Conservation (phyloP, 768 basidiomycete genomes). For the Paxillus rubicundulus region DNA sequence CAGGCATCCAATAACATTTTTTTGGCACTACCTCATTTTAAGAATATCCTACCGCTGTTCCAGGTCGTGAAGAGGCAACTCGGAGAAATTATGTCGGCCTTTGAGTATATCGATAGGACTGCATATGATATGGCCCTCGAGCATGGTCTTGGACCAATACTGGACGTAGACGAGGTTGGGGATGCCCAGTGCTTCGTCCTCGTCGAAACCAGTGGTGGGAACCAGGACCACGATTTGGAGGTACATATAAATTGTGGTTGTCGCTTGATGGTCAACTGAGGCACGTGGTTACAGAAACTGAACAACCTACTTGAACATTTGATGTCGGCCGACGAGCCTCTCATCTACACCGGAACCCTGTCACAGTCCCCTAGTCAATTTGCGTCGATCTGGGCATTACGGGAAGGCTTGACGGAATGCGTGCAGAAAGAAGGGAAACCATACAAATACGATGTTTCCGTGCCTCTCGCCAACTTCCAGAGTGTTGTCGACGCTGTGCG, state of each 20-base stretch:
- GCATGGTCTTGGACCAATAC: constrained; percentile 76
- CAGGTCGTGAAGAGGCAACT: constrained; percentile 75
- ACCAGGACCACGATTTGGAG: constrained; percentile 91
- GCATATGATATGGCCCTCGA: constrained; percentile 82
- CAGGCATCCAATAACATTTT: constrained; percentile 90
- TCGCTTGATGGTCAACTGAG: constrained; percentile 10
- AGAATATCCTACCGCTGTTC: constrained; percentile 84
- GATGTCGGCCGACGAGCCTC: constrained; percentile 64
- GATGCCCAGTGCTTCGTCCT: constrained; percentile 87
- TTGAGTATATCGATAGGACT: constrained; percentile 92
- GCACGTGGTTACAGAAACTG: constrained; percentile 67
- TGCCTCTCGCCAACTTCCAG: constrained; percentile 86
- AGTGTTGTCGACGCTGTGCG: constrained; percentile 79
- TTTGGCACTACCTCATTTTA: constrained; percentile 82
- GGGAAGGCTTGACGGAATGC: constrained; percentile 91
- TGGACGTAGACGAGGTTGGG: constrained; percentile 70
- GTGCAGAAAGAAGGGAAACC: constrained; percentile 90
- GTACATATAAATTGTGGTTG: constrained; percentile 39
- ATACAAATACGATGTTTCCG: constrained; percentile 96
- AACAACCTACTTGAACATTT: constrained; percentile 73
- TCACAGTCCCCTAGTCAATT: constrained; percentile 91
- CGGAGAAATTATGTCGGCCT: constrained; percentile 95
- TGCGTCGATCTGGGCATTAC: constrained; percentile 83
- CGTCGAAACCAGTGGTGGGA: constrained; percentile 92
- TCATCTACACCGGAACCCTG: constrained; percentile 87